Evolutionary conservation across 441 rosid species (phyloP), one percentile per base, ranked within the genome.

Genomic region (Brassica hybrid): DNA sequence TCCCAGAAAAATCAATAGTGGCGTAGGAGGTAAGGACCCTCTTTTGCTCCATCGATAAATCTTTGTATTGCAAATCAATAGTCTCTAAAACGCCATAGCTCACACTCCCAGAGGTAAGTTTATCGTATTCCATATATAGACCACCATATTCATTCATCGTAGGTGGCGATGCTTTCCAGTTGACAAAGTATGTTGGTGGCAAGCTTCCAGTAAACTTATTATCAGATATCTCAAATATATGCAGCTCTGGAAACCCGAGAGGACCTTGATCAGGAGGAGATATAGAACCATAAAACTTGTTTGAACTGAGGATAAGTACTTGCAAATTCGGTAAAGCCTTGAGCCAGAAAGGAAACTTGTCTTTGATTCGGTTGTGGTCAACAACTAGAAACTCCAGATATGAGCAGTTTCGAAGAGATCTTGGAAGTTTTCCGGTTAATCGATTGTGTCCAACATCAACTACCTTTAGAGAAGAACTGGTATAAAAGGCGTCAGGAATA

Each of bases 261-360:
- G n/a, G n/a, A n/a, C n/a, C n/a, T n/a, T n/a, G n/a, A n/a, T n/a
- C n/a, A n/a, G n/a, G n/a, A n/a, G n/a, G n/a, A n/a, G n/a, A n/a
- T n/a, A n/a, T n/a, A n/a, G n/a, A n/a, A n/a, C n/a, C n/a, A n/a
- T n/a, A n/a, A n/a, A n/a, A n/a, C n/a, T n/a, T n/a, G n/a, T n/a
- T n/a, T n/a, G n/a, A n/a, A n/a, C n/a, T n/a, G n/a, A n/a, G n/a
- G n/a, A n/a, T n/a, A n/a, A n/a, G n/a, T 1, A 52, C 41, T 73
- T 17, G 38, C 25, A 73, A 6, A 13, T 36, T 65, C 16, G 85
- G 19, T 34, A 77, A 32, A n/a, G n/a, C 67, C 71, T 79, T 86
- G 77, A 90, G 32, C 25, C 67, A 74, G 21, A 88, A 89, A 32
- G 94, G 96, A 74, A 84, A 90, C 1, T 0, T 3, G 14, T 85